A percentile compares a stretch with the other conserved stretches of the same genome.
Conservation (phyloP, 345 rosid species). For the Hypericum androsaemum region DNA sequence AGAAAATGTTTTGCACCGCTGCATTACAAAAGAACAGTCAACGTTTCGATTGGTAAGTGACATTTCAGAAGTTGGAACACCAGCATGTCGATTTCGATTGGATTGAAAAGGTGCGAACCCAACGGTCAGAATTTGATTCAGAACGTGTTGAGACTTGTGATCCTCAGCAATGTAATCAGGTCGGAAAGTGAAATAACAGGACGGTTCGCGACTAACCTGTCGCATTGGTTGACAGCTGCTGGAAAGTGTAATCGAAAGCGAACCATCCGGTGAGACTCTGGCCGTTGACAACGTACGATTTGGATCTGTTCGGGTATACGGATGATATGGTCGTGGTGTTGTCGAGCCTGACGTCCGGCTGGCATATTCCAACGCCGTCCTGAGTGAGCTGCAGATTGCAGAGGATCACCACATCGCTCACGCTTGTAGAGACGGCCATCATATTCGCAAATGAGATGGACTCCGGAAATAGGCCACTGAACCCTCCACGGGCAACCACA, state of each 20-base stretch:
- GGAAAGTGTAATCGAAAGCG: slow-evolving; percentile 32
- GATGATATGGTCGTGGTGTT: slow-evolving; percentile 40
- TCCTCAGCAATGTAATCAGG: not conserved
- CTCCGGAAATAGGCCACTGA: slow-evolving; percentile 71
- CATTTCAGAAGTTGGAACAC: not conserved
- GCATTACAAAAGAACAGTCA: slow-evolving; percentile 3
- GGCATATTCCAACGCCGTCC: slow-evolving; percentile 59
- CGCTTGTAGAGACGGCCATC: slow-evolving; percentile 26
- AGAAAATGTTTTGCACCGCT: slow-evolving; percentile 50
- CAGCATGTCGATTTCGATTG: no score
- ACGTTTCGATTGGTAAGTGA: no score
- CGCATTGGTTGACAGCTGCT: slow-evolving; percentile 25
- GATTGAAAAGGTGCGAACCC: not conserved
- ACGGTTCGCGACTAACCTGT: slow-evolving; percentile 23
- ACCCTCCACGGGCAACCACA: slow-evolving; percentile 74
- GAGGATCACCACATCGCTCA: slow-evolving; percentile 27
- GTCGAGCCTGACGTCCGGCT: slow-evolving; percentile 43
- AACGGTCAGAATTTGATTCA: not conserved
- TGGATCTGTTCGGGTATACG: slow-evolving; percentile 27
- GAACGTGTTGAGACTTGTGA: not conserved
- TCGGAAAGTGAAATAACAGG: not conserved
- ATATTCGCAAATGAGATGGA: slow-evolving; percentile 37
- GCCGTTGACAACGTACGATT: slow-evolving; percentile 48
- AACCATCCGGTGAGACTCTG: slow-evolving; percentile 53
- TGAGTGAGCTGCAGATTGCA: slow-evolving; percentile 69